Evolutionary conservation across 2,329 filamentous ascomycete species (phyloP).

Genomic region (Fusarium domesticum): DNA sequence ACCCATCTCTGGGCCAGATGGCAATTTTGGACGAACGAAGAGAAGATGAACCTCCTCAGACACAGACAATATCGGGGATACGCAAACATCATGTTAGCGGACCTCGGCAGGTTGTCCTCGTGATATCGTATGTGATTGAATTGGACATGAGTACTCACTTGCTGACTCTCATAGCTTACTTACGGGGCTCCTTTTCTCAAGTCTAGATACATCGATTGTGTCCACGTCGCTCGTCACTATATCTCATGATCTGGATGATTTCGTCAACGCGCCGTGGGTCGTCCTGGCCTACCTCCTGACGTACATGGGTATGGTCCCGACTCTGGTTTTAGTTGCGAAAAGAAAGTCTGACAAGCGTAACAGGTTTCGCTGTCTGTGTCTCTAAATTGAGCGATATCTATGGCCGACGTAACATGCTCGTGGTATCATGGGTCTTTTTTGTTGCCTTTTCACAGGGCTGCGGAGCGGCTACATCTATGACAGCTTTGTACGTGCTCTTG

Average conservation of each 20-base stretch:
- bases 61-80: slow-evolving; percentile 13
- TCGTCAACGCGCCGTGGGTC: slow-evolving; percentile 53
- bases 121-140: slow-evolving; percentile 36
- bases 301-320: slow-evolving; percentile 48
- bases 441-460: slow-evolving; percentile 55
- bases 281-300: slow-evolving; percentile 55
- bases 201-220: slow-evolving; percentile 56
- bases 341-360: slow-evolving; percentile 12
- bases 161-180: slow-evolving; percentile 42
- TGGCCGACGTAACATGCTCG: slow-evolving; percentile 50
- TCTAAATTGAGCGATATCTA: slow-evolving; percentile 60
- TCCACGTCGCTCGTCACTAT: slow-evolving; percentile 58
- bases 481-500: slow-evolving; percentile 43
- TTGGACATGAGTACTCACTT: not conserved
- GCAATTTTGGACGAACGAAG: slow-evolving; percentile 13
- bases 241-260: slow-evolving; percentile 50
- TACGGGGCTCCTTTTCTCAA: slow-evolving; percentile 54
- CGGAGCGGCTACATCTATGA: slow-evolving; percentile 49
- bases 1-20: slow-evolving; percentile 33
- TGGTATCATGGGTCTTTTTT: slow-evolving; percentile 53
- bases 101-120: slow-evolving; percentile 32
- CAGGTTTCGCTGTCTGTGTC: slow-evolving; percentile 55
- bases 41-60: slow-evolving; percentile 1
- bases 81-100: slow-evolving; percentile 25
- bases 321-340: not conserved